Conservation (phyloP, 768 basidiomycete species). For the Russula ochroleuca region DNA sequence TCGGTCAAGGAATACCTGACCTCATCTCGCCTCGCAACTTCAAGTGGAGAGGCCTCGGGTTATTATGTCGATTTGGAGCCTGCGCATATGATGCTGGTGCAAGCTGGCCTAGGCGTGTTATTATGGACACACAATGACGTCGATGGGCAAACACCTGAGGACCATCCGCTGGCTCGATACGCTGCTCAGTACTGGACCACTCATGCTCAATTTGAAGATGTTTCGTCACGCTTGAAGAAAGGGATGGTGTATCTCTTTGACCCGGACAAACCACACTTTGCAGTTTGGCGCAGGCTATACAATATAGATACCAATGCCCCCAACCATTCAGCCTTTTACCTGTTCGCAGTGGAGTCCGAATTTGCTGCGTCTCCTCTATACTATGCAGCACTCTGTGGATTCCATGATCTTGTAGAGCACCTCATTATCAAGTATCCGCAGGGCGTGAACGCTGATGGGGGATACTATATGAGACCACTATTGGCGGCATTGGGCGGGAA, state of each 20-base stretch:
- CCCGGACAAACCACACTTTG: neutral
- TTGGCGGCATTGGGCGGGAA: neutral
- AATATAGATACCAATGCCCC: neutral
- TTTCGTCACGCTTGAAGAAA: neutral
- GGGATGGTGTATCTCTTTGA: neutral
- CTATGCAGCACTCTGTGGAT: neutral
- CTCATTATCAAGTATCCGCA: neutral
- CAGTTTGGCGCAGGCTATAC: neutral
- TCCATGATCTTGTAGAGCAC: neutral
- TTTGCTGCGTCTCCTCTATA: neutral
- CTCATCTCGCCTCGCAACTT: neutral
- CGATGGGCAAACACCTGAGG: neutral
- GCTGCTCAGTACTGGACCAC: neutral
- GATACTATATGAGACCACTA: neutral
- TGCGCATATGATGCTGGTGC: neutral
- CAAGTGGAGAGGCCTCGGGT: neutral
- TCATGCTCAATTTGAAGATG: neutral
- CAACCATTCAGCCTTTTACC: fast-evolving
- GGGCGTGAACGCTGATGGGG: neutral
- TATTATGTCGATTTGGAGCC: neutral
- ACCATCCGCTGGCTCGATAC: neutral
- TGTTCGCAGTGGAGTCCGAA: neutral
- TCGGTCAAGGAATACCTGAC: constrained; percentile 1
- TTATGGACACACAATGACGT: neutral
- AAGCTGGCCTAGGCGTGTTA: neutral